Conservation (phyloP, 495 filamentous ascomycete genomes). For the Annulohypoxylon stygium region DNA sequence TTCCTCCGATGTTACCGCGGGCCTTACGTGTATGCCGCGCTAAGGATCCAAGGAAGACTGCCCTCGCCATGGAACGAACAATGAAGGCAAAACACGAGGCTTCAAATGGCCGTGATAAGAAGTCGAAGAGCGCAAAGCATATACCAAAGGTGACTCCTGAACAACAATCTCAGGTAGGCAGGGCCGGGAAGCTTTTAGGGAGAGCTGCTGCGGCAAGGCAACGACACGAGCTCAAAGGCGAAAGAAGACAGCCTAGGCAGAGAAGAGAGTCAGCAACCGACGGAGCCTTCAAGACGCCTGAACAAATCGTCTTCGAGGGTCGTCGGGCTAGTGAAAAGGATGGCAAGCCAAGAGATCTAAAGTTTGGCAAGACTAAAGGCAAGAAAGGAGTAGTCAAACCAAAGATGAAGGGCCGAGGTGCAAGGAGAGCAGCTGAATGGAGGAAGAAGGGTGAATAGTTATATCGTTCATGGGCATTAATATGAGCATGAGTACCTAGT, state of each 20-base stretch:
- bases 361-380: constrained; percentile 69
- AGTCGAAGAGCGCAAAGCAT: constrained; percentile 61
- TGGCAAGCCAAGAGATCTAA: constrained; percentile 71
- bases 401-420: constrained; percentile 65
- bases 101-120: constrained; percentile 41
- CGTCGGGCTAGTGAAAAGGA: constrained; percentile 79
- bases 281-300: constrained; percentile 66
- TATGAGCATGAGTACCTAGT: background rate
- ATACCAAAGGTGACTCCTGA: constrained; percentile 74
- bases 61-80: constrained; percentile 59
- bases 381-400: constrained; percentile 65
- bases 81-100: constrained; percentile 42
- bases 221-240: constrained; percentile 54
- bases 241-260: constrained; percentile 51
- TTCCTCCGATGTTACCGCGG: constrained; percentile 90
- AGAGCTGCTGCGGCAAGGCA: constrained; percentile 78
- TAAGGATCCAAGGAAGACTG: constrained; percentile 79
- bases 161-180: constrained; percentile 79
- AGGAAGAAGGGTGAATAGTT: constrained; percentile 58
- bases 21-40: constrained; percentile 88
- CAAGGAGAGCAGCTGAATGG: constrained; percentile 75
- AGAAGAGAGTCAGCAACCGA: constrained; percentile 42
- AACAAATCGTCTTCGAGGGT: constrained; percentile 89
- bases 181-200: constrained; percentile 86
- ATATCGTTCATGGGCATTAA: background rate